phyloP scores from a whole-genome alignment of 2,329 filamentous ascomycete genomes.

The Colletotrichum tropicicola region DNA sequence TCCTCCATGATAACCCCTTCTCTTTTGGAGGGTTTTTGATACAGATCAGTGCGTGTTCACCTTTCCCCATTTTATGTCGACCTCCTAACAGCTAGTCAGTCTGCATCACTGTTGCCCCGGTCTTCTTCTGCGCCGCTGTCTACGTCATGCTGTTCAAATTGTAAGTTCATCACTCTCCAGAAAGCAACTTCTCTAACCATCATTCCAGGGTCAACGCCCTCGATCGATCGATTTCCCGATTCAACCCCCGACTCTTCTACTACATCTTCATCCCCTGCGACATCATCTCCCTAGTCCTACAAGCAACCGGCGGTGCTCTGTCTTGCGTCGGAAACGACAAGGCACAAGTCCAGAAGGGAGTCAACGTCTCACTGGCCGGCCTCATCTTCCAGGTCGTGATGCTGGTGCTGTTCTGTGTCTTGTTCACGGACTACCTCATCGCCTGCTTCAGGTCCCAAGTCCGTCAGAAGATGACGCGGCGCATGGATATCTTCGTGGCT shows the following conservation, averaged over 20 bases:
- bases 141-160: slow-evolving; percentile 35
- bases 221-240: slow-evolving; percentile 35
- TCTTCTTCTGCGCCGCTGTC: slow-evolving; percentile 39
- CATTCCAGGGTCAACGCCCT: slow-evolving; percentile 37
- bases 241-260: slow-evolving; percentile 41
- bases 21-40: slow-evolving; percentile 67
- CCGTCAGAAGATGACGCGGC: slow-evolving; percentile 38
- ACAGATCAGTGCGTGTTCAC: slow-evolving; percentile 56
- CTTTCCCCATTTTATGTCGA: too few species aligned
- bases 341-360: slow-evolving; percentile 43
- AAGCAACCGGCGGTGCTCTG: slow-evolving; percentile 60
- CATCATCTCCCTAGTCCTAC: slow-evolving; percentile 59
- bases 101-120: slow-evolving; percentile 41
- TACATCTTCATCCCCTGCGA: slow-evolving; percentile 58
- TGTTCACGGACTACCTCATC: slow-evolving; percentile 52
- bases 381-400: slow-evolving; percentile 61
- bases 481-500: slow-evolving; percentile 57
- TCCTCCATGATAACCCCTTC: slow-evolving; percentile 66
- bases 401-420: slow-evolving; percentile 53
- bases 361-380: slow-evolving; percentile 59
- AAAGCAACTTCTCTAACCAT: slow-evolving; percentile 30
- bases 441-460: slow-evolving; percentile 35
- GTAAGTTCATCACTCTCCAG: neutral
- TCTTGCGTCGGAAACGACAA: slow-evolving; percentile 38
- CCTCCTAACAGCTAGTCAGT: slow-evolving; percentile 38